phyloP scores from a whole-genome alignment of 805 yeast species.

The Wickerhamomyces kurtzmanii region DNA sequence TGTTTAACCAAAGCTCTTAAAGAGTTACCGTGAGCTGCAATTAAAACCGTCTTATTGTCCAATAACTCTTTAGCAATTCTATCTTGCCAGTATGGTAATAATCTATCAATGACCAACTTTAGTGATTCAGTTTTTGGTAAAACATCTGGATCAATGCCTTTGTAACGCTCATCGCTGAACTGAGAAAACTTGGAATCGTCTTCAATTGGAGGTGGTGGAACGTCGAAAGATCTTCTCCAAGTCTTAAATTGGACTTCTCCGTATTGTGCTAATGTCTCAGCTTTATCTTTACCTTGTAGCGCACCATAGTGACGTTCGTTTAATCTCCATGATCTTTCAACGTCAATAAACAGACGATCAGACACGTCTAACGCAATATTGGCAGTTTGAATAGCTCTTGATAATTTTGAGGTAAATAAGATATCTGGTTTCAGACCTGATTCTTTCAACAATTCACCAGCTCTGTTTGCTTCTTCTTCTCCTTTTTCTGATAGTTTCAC shows the following conservation, averaged over 20 bases:
- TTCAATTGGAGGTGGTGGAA: slow-evolving; percentile 88
- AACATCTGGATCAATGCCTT: slow-evolving; percentile 71
- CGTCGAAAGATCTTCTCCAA: slow-evolving; percentile 96
- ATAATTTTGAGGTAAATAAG: slow-evolving; percentile 80
- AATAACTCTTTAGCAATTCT: slow-evolving; percentile 78
- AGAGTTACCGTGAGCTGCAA: slow-evolving; percentile 98
- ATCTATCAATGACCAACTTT: slow-evolving; percentile 89
- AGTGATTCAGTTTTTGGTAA: slow-evolving; percentile 93
- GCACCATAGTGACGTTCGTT: slow-evolving; percentile 99
- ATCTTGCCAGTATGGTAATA: slow-evolving; percentile 96
- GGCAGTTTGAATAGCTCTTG: slow-evolving; percentile 97
- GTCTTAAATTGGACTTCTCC: slow-evolving; percentile 92
- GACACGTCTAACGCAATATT: slow-evolving; percentile 85
- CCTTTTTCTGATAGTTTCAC: slow-evolving; percentile 79
- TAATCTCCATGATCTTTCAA: slow-evolving; percentile 93
- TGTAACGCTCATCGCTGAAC: slow-evolving; percentile 78
- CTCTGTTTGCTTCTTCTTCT: slow-evolving; percentile 83
- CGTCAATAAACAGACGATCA: slow-evolving; percentile 86
- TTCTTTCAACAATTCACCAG: slow-evolving; percentile 87
- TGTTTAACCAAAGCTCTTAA: slow-evolving; percentile 94
- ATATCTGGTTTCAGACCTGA: slow-evolving; percentile 79
- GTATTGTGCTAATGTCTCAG: slow-evolving; percentile 76
- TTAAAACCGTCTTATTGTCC: slow-evolving; percentile 80
- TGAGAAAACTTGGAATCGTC: slow-evolving; percentile 78
- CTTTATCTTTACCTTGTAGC: slow-evolving; percentile 97